Base-by-base conservation (phyloP, 257 asterid genomes). In the Jaltomata sinuosa region DNA sequence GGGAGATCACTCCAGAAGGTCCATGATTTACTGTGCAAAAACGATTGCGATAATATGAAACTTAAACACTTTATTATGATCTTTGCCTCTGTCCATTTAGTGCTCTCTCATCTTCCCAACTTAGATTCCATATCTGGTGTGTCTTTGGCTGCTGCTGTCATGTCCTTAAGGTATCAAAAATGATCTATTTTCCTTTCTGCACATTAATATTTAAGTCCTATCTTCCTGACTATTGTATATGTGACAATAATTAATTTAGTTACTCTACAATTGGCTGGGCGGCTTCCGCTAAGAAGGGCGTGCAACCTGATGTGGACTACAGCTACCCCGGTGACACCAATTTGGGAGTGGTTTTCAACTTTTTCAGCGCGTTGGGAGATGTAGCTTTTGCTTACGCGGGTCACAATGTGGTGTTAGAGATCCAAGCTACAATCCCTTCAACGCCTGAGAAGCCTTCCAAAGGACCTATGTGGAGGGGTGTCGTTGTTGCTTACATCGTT, bases 381-480 rank as follows among this genome's bases (percentile, higher is more conserved):
- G 98, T 96, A 71, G 99, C 99, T 3, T 94, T 96, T 61, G 98
- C 99, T 15, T 96, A 93, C 25, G 98, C 99, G 2, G 99, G 99
- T 47, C 99, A 96, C 88, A 96, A 96, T 77, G 98, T 96, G 40
- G 99, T 96, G 42, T 82, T 96, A 81, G 98, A 96, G 62, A 96
- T 96, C 50, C 98, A 96, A 83, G 99, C 99, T 12, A 96, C 98
- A 3, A 96, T 96, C 57, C 99, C 98, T 22, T 96, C 99, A 0
- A 93, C 97, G 2, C 97, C 98, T 0, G 97, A 92, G 80, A 93
- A 92, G 90, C 99, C 98, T 4, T 96, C 99, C 21, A 94, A 96
- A 89, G 91, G 76, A 3, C 92, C 98, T 1, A 96, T 96, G 99
- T 96, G 99, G 99, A 90, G 88, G 84, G 99, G 99, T 31, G 98